Conservation (phyloP, 495 filamentous ascomycete genomes). For the Choiromyces venosus region DNA sequence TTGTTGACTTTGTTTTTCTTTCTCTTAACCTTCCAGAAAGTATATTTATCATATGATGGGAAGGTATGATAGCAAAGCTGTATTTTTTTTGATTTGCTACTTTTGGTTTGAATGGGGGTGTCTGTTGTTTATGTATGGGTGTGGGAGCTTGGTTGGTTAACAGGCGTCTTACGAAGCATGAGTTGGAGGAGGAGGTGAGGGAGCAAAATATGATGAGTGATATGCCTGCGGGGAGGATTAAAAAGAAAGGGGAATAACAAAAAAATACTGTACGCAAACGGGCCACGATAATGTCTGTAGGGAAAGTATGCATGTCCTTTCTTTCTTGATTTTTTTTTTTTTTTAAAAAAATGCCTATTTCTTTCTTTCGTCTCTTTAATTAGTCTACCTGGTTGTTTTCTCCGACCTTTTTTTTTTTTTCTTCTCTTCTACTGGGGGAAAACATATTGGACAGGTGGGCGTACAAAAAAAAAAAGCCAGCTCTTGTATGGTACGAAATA, state of each 20-base stretch:
- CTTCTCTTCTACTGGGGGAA: not conserved
- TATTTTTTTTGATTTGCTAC: conserved; percentile 4
- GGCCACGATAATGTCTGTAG: conserved; percentile 1
- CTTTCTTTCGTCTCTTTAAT: not conserved
- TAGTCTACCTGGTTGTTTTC: not conserved
- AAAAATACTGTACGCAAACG: conserved; percentile 3
- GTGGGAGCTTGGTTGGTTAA: not conserved
- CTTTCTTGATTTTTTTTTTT: not conserved
- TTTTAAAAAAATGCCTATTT: not conserved
- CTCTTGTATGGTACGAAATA: not conserved
- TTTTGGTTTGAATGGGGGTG: not conserved
- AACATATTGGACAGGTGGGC: not conserved
- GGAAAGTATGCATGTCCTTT: conserved; percentile 5
- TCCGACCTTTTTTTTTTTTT: not conserved
- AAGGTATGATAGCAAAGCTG: not conserved
- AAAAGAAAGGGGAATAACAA: not conserved
- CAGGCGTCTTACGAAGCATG: not conserved
- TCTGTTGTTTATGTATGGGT: not conserved
- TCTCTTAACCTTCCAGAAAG: conserved; percentile 9
- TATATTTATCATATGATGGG: conserved; percentile 7
- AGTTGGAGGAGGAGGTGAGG: not conserved
- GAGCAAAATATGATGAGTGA: not conserved
- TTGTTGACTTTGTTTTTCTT: conserved; percentile 3
- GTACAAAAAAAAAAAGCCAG: conserved; percentile 1
- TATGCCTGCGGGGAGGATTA: not conserved